phyloP scores from a whole-genome alignment of 345 rosid species.

The Lagerstroemia speciosa region DNA sequence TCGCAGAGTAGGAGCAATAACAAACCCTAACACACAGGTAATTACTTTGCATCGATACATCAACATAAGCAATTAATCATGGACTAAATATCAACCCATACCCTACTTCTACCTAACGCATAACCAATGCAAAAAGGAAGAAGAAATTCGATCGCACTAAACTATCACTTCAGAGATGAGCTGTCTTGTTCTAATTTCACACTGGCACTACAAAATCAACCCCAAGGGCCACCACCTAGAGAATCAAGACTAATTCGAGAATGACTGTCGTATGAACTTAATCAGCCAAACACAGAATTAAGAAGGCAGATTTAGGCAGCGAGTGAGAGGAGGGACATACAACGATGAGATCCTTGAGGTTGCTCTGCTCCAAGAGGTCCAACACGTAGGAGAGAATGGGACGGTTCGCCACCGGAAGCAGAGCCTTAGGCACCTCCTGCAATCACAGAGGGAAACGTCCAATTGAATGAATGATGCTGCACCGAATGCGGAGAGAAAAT shows the following conservation, averaged over 20 bases:
- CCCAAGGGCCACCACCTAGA: background rate
- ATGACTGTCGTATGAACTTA: background rate
- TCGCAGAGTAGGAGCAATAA: background rate
- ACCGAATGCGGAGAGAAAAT: background rate
- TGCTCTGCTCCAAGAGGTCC: conserved; percentile 67
- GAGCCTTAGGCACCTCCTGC: conserved; percentile 87
- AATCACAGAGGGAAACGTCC: conserved; percentile 5
- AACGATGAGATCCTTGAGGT: conserved; percentile 87
- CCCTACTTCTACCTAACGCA: background rate
- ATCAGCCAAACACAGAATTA: background rate
- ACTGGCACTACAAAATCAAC: background rate
- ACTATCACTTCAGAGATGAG: background rate
- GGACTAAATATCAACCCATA: background rate
- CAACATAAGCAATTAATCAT: background rate
- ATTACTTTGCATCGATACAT: background rate
- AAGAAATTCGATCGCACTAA: background rate
- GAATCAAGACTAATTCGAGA: background rate
- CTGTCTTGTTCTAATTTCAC: background rate
- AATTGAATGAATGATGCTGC: too few relatives aligned
- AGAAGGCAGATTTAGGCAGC: background rate
- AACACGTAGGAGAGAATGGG: conserved; percentile 76
- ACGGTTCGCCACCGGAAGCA: conserved; percentile 91
- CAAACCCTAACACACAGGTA: background rate
- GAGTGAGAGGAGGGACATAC: conserved; percentile 25
- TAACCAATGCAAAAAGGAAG: background rate